A percentile compares a stretch with the other conserved stretches of the same genome.
Conservation (phyloP, 164 flowering plant species). For the Aristolochia contorta region DNA sequence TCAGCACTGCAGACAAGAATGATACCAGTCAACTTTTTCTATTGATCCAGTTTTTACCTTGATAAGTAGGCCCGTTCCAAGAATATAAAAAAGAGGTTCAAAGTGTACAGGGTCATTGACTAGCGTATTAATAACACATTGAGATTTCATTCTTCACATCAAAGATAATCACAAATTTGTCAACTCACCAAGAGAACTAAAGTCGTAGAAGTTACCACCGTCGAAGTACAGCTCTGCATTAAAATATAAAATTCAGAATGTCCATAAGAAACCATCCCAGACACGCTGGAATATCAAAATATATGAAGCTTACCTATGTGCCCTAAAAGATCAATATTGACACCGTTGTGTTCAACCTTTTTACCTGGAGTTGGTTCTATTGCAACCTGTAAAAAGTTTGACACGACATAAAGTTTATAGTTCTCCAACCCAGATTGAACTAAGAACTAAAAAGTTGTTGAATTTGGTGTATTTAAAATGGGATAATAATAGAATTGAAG, state of each 20-base stretch:
- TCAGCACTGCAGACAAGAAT: slow-evolving; percentile 54
- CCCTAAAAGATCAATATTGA: slow-evolving; percentile 96
- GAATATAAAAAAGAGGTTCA: too few relatives aligned
- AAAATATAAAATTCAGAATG: background rate
- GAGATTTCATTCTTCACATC: too few relatives aligned
- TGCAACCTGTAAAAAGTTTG: slow-evolving; percentile 37
- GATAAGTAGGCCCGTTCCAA: too few relatives aligned
- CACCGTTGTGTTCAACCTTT: slow-evolving; percentile 95
- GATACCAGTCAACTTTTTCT: background rate
- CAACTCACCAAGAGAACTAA: slow-evolving; percentile 89
- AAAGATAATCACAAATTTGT: background rate
- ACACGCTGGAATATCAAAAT: background rate
- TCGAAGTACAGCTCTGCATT: slow-evolving; percentile 89
- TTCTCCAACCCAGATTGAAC: too few relatives aligned
- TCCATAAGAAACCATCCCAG: background rate
- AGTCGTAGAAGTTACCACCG: slow-evolving; percentile 89
- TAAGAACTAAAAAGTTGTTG: too few relatives aligned
- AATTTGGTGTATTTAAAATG: too few relatives aligned
- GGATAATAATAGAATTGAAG: too few relatives aligned
- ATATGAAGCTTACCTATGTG: slow-evolving; percentile 53
- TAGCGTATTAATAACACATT: too few relatives aligned
- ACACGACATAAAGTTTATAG: background rate
- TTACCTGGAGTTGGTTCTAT: slow-evolving; percentile 90
- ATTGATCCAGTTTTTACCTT: too few relatives aligned
- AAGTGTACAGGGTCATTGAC: too few relatives aligned